Percentiles rank a stretch among this genome's conserved stretches.
These are phyloP conservation scores for Endocladia muricata DNA, from an alignment of 31 red algal species.

Conservation along the genomic window DNA sequence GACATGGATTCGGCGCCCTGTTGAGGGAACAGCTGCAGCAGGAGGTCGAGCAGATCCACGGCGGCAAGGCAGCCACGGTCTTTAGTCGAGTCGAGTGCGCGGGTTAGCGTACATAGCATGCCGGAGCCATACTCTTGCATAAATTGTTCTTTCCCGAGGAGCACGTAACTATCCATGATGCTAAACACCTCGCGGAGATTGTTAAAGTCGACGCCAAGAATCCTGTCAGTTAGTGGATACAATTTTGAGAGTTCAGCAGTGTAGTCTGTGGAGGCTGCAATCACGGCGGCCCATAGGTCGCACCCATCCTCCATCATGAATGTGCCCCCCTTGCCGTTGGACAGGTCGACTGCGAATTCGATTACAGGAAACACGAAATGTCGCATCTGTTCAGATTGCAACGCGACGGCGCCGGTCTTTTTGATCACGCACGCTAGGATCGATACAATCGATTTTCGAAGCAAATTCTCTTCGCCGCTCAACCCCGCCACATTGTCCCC, in stretches of 20 bases:
- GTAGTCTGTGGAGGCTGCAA: constrained; percentile 34
- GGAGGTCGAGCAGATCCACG: constrained; percentile 38
- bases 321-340: constrained; percentile 28
- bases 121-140: constrained; percentile 31
- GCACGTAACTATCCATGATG: constrained; percentile 47
- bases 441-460: constrained; percentile 38
- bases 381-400: constrained; percentile 10
- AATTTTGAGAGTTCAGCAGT: constrained; percentile 25
- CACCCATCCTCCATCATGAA: constrained; percentile 70
- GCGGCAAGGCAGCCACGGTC: constrained; percentile 70
- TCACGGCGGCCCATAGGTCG: constrained; percentile 52
- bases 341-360: constrained; percentile 27
- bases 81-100: constrained; percentile 17
- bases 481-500: neutral
- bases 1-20: constrained; percentile 34
- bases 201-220: constrained; percentile 60
- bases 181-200: constrained; percentile 33
- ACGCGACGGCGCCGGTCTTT: constrained; percentile 24
- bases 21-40: constrained; percentile 34
- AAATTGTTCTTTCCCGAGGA: constrained; percentile 56
- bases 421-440: constrained; percentile 36
- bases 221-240: constrained; percentile 22
- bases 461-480: constrained; percentile 20
- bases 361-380: constrained; percentile 15
- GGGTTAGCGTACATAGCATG: constrained; percentile 8